A percentile compares a stretch with the other conserved stretches of the same genome.
phyloP scores from a whole-genome alignment of 257 asterid species.

The Coffea canephora region DNA sequence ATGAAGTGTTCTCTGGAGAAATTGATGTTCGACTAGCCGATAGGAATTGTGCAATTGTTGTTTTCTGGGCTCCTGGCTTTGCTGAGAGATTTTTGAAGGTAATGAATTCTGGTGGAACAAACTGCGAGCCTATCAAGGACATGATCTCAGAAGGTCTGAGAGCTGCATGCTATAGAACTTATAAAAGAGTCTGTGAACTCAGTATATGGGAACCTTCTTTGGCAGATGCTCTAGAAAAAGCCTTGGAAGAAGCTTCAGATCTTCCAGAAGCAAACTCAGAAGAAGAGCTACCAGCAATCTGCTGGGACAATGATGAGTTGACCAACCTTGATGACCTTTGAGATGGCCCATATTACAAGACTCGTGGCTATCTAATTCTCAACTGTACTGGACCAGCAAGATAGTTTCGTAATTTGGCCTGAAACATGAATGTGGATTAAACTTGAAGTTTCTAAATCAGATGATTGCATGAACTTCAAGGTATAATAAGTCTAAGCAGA shows the following conservation, averaged over 20 bases:
- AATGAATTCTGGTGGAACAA: constrained; percentile 48
- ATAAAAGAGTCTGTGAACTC: constrained; percentile 48
- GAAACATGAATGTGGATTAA: too few species aligned
- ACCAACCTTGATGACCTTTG: constrained; percentile 72
- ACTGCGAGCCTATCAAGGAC: constrained; percentile 34
- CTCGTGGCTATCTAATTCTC: neutral
- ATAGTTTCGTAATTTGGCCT: too few species aligned
- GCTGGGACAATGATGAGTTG: constrained; percentile 62
- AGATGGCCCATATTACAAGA: constrained; percentile 5
- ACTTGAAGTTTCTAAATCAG: too few species aligned
- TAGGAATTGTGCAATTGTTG: constrained; percentile 68
- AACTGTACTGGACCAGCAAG: neutral
- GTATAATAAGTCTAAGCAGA: neutral
- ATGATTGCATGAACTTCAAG: too few species aligned
- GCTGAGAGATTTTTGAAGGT: constrained; percentile 48
- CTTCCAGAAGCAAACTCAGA: constrained; percentile 30
- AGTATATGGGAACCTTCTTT: constrained; percentile 56
- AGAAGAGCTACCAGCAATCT: constrained; percentile 40
- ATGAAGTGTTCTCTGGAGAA: constrained; percentile 49
- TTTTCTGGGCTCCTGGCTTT: constrained; percentile 52
- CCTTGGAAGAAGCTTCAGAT: constrained; percentile 42
- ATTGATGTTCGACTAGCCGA: constrained; percentile 72
- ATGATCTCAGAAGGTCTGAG: constrained; percentile 58
- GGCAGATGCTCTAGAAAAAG: constrained; percentile 63
- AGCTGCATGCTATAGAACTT: constrained; percentile 61